phyloP scores from a whole-genome alignment of 192 early-diverging fungal genomes.

The Rhizophagus prolifer region DNA sequence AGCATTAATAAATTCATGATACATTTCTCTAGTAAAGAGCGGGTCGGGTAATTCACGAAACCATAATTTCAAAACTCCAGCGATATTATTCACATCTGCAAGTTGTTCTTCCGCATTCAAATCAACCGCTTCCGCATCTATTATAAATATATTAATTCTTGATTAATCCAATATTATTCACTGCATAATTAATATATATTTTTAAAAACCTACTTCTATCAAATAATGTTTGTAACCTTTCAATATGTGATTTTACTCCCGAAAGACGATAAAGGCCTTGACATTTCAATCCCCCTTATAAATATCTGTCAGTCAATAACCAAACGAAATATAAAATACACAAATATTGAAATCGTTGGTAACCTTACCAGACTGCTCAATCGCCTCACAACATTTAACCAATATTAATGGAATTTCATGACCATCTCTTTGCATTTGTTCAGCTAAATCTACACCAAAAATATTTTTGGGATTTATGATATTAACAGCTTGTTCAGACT shows the following conservation, averaged over 20 bases:
- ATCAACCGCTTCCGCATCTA: constrained; percentile 66
- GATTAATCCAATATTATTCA: too few relatives aligned
- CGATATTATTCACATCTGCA: constrained; percentile 79
- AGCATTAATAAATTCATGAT: constrained; percentile 68
- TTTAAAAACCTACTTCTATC: constrained; percentile 57
- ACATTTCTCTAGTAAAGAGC: constrained; percentile 68
- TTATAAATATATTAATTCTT: not conserved
- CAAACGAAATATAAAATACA: not conserved
- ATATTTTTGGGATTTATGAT: constrained; percentile 72
- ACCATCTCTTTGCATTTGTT: constrained; percentile 69
- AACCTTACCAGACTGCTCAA: constrained; percentile 69
- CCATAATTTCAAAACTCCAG: constrained; percentile 89
- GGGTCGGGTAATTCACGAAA: constrained; percentile 94
- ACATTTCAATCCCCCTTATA: constrained; percentile 56
- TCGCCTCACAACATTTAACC: constrained; percentile 72
- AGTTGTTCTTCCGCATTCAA: constrained; percentile 58
- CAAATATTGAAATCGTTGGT: not conserved
- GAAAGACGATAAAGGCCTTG: constrained; percentile 90
- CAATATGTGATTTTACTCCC: constrained; percentile 74
- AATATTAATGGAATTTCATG: constrained; percentile 77
- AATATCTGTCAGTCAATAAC: not conserved
- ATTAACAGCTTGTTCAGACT: constrained; percentile 54
- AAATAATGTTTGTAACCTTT: constrained; percentile 68
- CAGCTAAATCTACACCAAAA: constrained; percentile 79
- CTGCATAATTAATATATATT: not conserved